Evolutionary conservation across 345 rosid species (phyloP).

Genomic region (Gossypium anomalum): DNA sequence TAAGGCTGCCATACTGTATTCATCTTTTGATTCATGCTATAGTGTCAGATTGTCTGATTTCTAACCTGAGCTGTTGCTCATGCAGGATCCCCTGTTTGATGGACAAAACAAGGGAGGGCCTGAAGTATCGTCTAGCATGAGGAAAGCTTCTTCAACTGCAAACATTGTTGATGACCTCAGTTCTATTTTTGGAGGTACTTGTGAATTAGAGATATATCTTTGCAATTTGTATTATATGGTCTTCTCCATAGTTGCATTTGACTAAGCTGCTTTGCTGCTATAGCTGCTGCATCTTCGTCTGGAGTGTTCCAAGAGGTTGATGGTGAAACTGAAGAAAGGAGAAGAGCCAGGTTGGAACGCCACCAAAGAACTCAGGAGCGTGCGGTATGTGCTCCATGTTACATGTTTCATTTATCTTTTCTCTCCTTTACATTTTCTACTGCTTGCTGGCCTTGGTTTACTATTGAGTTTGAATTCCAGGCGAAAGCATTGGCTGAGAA

Average conservation of each 20-base stretch:
- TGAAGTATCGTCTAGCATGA: conserved; percentile 56
- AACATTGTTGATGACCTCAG: conserved; percentile 77
- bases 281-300: conserved; percentile 48
- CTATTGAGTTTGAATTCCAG: conserved; percentile 37
- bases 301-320: conserved; percentile 84
- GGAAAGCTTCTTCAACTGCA: conserved; percentile 73
- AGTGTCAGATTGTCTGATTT: conserved; percentile 1
- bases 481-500: conserved; percentile 95
- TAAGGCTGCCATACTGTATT: conserved; percentile 16
- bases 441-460: conserved; percentile 1
- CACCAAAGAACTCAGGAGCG: conserved; percentile 98
- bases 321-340: conserved; percentile 92
- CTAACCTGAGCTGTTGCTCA: conserved; percentile 15
- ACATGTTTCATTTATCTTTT: conserved; percentile 15
- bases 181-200: conserved; percentile 85
- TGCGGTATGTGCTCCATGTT: conserved; percentile 53
- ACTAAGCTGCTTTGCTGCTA: conserved; percentile 26
- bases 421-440: background rate
- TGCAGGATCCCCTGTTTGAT: conserved; percentile 77
- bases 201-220: conserved; percentile 2
- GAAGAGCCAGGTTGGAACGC: conserved; percentile 89
- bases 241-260: conserved; percentile 11
- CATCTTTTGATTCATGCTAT: conserved; percentile 3
- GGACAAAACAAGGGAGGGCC: conserved; percentile 67
- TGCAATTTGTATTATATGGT: background rate